Evolutionary conservation across 208 protist species (phyloP).

Genomic region (Acanthamoeba royreba): DNA sequence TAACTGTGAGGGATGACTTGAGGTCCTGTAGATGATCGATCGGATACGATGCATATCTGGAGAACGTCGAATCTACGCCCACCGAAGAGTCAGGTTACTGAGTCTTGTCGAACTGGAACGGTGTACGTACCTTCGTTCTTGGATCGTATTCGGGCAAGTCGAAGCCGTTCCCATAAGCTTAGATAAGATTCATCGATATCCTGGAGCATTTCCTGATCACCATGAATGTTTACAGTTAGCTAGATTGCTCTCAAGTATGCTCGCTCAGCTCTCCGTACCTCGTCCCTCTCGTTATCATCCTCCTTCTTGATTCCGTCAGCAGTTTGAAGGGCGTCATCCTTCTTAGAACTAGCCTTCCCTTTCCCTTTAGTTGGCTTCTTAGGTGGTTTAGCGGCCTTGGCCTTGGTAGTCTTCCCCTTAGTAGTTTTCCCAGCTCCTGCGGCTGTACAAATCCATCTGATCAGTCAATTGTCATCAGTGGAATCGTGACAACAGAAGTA

Average conservation of each 20-base stretch:
- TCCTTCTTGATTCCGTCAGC: neutral
- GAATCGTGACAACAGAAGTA: neutral
- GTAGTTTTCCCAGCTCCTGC: neutral
- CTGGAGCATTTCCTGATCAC: neutral
- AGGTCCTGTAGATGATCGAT: constrained; percentile 24
- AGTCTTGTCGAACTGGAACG: neutral
- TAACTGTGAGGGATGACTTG: constrained; percentile 12
- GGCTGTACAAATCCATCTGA: neutral
- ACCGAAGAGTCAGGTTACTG: neutral
- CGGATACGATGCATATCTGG: neutral
- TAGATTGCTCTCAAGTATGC: neutral
- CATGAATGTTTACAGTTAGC: neutral
- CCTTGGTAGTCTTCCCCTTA: neutral
- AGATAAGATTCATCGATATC: neutral
- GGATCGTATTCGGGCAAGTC: neutral
- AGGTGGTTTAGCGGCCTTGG: neutral
- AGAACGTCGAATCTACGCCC: constrained; percentile 13
- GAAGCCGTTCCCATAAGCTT: neutral
- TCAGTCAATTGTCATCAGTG: neutral
- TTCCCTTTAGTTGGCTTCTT: neutral
- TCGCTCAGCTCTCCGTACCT: neutral
- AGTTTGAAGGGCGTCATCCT: neutral
- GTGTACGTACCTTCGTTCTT: neutral
- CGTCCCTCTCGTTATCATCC: neutral
- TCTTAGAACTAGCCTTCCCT: constrained; percentile 1